Evolutionary conservation across 768 basidiomycete genomes (phyloP), one percentile per base, ranked within the genome.

Genomic region (Collybia sordida): DNA sequence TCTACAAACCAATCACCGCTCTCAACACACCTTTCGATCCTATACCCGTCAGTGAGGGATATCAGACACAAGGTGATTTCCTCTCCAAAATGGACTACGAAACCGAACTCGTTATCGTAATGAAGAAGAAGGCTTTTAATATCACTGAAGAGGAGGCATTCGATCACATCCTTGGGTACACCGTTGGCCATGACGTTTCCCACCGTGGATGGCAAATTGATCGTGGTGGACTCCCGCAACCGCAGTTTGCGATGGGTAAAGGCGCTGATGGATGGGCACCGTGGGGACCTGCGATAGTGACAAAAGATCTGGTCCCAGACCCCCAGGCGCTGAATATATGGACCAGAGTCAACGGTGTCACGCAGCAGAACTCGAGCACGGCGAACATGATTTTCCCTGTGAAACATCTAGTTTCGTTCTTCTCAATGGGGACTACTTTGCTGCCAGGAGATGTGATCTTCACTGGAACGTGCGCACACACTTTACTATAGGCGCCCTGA

Each of bases 121-220:
- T 74, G 5, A 70, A 67, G 59, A 71, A 66, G 50, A 61, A 61
- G 38, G 72, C 70, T 15, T 72, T 66, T 62, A 72, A 73, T 51
- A 72, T 73, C 55, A 65, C 69, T 5, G 67, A 67, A n/a, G 72
- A 68, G 11, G 67, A 65, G 31, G 72, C 71, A 3, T 59, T 73
- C n/a, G 70, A 72, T 42, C 67, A 72, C 45, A 69, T 73, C 22
- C 59, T 71, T 15, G 72, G 72, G 4, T 73, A 71, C 49, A 56
- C 64, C 41, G 64, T 68, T 35, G 72, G 72, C 1, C 58, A 73
- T 50, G 72, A 73, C 52, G 72, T 73, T 21, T 70, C 68, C 19
- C 72, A 73, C 47, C 58, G 72, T 18, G 72, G 70, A 15, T 73
- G 72, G 72, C 72, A 73, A 48, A 69, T 73, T 37, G 68, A 67